phyloP scores from a whole-genome alignment of 2,329 filamentous ascomycete species.

The Phyllachora maydis region DNA sequence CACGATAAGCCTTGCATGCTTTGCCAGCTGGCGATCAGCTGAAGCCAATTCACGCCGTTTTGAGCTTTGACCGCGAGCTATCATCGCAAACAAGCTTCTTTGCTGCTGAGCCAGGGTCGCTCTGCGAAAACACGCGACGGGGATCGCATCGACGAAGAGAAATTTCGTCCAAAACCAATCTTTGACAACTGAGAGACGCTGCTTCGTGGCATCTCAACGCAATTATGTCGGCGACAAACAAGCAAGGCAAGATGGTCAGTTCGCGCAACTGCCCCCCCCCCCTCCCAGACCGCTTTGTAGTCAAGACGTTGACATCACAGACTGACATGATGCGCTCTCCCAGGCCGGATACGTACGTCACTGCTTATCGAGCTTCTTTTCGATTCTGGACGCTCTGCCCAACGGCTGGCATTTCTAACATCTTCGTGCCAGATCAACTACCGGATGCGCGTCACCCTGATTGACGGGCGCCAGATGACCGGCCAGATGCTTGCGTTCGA shows the following conservation, averaged over 20 bases:
- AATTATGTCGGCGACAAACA: slow-evolving; percentile 56
- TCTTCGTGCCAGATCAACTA: slow-evolving; percentile 88
- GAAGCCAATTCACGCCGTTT: too few species aligned
- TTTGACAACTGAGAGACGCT: slow-evolving; percentile 20
- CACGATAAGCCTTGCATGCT: too few species aligned
- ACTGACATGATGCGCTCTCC: slow-evolving; percentile 34
- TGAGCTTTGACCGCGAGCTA: too few species aligned
- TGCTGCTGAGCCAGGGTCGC: too few species aligned
- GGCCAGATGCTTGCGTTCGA: slow-evolving; percentile 98
- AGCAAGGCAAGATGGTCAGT: slow-evolving; percentile 99
- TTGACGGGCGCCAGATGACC: slow-evolving; percentile 88
- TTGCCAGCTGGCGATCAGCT: too few species aligned
- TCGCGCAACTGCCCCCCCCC: too few species aligned
- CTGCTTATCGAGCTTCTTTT: slow-evolving; percentile 2
- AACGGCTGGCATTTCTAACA: too few species aligned
- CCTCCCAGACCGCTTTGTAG: slow-evolving; percentile 14
- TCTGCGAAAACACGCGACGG: too few species aligned
- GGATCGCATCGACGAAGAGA: slow-evolving; percentile 17
- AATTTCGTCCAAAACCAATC: slow-evolving; percentile 20
- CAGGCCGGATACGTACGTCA: slow-evolving; percentile 52
- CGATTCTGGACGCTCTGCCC: neutral
- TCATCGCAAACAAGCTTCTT: too few species aligned
- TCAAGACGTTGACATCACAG: slow-evolving; percentile 25
- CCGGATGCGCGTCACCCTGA: slow-evolving; percentile 92
- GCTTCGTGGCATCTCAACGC: slow-evolving; percentile 17